Percentiles rank a stretch among this genome's conserved stretches.
Conservation (phyloP, 768 basidiomycete species). For the Termitomyces sp. region DNA sequence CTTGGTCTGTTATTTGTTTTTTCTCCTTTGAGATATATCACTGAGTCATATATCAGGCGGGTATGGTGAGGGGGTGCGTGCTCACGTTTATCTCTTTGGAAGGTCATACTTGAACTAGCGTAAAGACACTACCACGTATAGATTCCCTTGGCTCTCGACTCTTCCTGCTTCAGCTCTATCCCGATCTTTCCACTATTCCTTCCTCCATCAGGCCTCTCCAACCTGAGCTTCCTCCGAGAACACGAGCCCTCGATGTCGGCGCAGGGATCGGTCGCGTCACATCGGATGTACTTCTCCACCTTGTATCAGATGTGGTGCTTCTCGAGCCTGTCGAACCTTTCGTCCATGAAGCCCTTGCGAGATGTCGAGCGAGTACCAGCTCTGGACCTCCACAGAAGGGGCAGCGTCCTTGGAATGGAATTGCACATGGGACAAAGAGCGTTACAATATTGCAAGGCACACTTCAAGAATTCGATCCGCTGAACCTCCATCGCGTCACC, state of each 20-base stretch:
- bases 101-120: slow-evolving; percentile 14
- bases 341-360: slow-evolving; percentile 60
- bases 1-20: slow-evolving; percentile 44
- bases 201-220: slow-evolving; percentile 60
- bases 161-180: slow-evolving; percentile 77
- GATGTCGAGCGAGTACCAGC: slow-evolving; percentile 27
- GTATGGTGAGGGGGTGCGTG: slow-evolving; percentile 45
- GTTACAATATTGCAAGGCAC: slow-evolving; percentile 78
- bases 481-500: slow-evolving; percentile 35
- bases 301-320: slow-evolving; percentile 82
- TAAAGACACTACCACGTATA: slow-evolving; percentile 79
- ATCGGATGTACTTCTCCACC: slow-evolving; percentile 79
- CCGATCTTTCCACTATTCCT: slow-evolving; percentile 70
- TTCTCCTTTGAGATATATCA: slow-evolving; percentile 2
- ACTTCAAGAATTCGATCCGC: slow-evolving; percentile 78
- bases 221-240: slow-evolving; percentile 24
- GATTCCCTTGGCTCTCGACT: slow-evolving; percentile 89
- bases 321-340: slow-evolving; percentile 85
- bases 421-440: slow-evolving; percentile 57
- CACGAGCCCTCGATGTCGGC: slow-evolving; percentile 85
- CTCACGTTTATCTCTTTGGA: neutral
- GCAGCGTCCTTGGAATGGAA: slow-evolving; percentile 55
- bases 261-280: slow-evolving; percentile 95
- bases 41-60: slow-evolving; percentile 22
- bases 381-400: slow-evolving; percentile 14